Percentiles rank a stretch among this genome's conserved stretches.
These are phyloP conservation scores for Fusarium siculi DNA, from an alignment of 2,329 filamentous ascomycete genomes.

Conservation along the genomic window DNA sequence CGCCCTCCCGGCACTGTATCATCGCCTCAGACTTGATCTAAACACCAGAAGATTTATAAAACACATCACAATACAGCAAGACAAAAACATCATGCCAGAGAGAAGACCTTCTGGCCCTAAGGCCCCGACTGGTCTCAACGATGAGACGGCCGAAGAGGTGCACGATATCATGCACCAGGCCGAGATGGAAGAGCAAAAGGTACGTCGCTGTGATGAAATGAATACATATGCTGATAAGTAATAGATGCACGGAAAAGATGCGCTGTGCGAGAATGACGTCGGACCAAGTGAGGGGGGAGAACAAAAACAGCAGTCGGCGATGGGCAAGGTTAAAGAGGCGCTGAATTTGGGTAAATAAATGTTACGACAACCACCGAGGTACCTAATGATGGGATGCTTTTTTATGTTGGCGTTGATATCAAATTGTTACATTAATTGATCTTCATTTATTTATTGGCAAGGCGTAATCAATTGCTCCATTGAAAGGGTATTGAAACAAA, in stretches of 20 bases:
- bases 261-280: constrained; percentile 36
- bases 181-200: constrained; percentile 49
- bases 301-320: constrained; percentile 15
- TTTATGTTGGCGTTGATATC: constrained; percentile 4
- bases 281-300: constrained; percentile 13
- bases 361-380: neutral
- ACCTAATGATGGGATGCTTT: neutral
- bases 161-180: constrained; percentile 51
- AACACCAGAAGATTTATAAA: neutral
- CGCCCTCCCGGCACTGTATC: neutral
- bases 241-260: constrained; percentile 42
- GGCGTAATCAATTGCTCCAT: neutral
- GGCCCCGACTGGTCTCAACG: constrained; percentile 40
- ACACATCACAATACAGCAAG: neutral
- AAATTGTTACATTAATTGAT: constrained; percentile 26
- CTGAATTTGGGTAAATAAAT: constrained; percentile 40
- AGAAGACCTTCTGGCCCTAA: constrained; percentile 27
- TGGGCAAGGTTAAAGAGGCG: constrained; percentile 45
- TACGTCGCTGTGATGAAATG: neutral
- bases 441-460: neutral
- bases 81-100: constrained; percentile 16
- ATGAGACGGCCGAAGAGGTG: constrained; percentile 47
- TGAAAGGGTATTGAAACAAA: constrained; percentile 12
- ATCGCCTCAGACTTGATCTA: neutral
- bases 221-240: neutral